These are phyloP conservation scores for Neobulgaria alba DNA, from an alignment of 2,329 filamentous ascomycete genomes.

Conservation along the genomic window DNA sequence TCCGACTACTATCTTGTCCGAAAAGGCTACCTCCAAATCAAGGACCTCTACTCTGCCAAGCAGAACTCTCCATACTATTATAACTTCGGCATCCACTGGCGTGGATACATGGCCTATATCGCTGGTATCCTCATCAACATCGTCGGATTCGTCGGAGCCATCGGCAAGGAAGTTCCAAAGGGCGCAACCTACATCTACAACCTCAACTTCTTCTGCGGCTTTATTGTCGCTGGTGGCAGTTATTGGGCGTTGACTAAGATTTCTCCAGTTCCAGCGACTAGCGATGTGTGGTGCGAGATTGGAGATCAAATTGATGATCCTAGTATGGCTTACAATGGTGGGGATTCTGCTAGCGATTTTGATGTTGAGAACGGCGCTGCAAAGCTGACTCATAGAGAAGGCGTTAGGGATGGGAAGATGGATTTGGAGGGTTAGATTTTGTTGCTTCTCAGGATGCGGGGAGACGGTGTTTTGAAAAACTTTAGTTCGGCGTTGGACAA, in stretches of 20 bases:
- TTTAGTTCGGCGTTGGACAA: too few species aligned
- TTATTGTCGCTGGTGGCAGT: conserved; percentile 55
- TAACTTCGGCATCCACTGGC: conserved; percentile 68
- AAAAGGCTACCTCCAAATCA: conserved; percentile 69
- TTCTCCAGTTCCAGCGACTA: conserved; percentile 66
- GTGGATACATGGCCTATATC: conserved; percentile 75
- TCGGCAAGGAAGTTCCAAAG: conserved; percentile 62
- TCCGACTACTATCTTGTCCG: conserved; percentile 84
- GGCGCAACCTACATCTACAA: conserved; percentile 84
- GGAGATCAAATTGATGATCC: conserved; percentile 51
- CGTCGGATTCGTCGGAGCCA: conserved; percentile 78
- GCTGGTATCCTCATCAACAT: conserved; percentile 82
- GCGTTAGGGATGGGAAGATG: not conserved
- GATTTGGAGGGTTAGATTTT: not conserved
- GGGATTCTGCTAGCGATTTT: conserved; percentile 11
- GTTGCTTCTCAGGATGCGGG: too few species aligned
- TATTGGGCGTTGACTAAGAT: conserved; percentile 66
- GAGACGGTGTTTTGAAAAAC: too few species aligned
- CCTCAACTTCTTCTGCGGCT: conserved; percentile 82
- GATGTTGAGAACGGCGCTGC: conserved; percentile 12
- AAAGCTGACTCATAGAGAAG: not conserved
- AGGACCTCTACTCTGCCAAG: conserved; percentile 68
- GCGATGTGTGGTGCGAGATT: conserved; percentile 70
- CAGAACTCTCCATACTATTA: conserved; percentile 64
- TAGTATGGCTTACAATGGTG: conserved; percentile 20